phyloP scores from a whole-genome alignment of 2,329 filamentous ascomycete species.

The Venturia asperata region DNA sequence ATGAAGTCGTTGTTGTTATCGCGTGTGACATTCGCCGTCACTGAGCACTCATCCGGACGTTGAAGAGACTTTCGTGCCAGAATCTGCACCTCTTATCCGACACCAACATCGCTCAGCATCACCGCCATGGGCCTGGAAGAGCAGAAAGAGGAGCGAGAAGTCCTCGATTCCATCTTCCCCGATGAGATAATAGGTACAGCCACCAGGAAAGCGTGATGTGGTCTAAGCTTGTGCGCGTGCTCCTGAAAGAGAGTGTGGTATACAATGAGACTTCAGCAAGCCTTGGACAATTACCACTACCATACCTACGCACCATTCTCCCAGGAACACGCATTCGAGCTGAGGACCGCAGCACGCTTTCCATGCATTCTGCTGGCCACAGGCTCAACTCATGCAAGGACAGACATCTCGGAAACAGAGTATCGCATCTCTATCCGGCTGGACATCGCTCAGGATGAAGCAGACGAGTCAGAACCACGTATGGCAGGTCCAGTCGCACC shows the following conservation, averaged over 20 bases:
- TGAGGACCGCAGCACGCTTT: background rate
- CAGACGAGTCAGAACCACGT: constrained; percentile 55
- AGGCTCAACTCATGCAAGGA: constrained; percentile 14
- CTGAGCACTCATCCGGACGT: background rate
- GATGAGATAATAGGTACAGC: constrained; percentile 82
- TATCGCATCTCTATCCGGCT: constrained; percentile 82
- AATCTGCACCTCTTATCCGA: background rate
- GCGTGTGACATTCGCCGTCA: background rate
- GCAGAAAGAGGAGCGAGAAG: constrained; percentile 90
- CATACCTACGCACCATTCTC: background rate
- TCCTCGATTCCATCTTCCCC: constrained; percentile 95
- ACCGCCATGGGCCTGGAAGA: constrained; percentile 59
- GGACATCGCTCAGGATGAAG: constrained; percentile 62
- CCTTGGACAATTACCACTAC: background rate
- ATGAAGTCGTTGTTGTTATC: background rate
- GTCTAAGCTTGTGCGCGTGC: background rate
- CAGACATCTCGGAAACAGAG: constrained; percentile 84
- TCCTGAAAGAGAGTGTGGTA: background rate
- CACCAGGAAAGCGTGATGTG: background rate
- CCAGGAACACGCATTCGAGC: background rate
- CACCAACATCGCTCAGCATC: background rate
- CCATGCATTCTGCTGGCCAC: background rate
- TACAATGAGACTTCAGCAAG: background rate
- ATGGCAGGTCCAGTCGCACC: constrained; percentile 22
- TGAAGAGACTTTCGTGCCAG: background rate